A percentile compares a stretch with the other conserved stretches of the same genome.
These are phyloP conservation scores for Collybia sp. DNA, from an alignment of 768 basidiomycete species.

Conservation along the genomic window DNA sequence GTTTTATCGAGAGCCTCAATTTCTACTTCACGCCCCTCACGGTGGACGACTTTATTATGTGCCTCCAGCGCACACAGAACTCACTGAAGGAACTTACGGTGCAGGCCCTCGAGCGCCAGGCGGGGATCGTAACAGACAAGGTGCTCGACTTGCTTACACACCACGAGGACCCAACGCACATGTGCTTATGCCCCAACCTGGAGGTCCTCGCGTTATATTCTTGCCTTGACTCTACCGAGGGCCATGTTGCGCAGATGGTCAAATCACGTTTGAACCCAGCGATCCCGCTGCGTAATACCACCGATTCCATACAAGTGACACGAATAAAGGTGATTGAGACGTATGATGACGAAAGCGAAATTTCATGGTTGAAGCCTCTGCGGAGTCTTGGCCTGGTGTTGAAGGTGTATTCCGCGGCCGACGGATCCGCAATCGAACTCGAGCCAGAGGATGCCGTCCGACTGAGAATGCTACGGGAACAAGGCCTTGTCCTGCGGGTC, in stretches of 20 bases:
- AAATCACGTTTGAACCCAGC: conserved; percentile 9
- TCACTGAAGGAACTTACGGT: conserved; percentile 17
- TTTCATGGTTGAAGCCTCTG: conserved; percentile 7
- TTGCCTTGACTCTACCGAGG: conserved; percentile 13
- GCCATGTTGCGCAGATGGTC: conserved; percentile 12
- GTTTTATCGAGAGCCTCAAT: conserved; percentile 16
- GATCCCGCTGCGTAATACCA: background rate
- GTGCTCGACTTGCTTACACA: conserved; percentile 13
- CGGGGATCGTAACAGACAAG: conserved; percentile 8
- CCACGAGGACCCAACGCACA: background rate
- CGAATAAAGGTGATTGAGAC: conserved; percentile 11
- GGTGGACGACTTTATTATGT: conserved; percentile 13
- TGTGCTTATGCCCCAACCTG: conserved; percentile 14
- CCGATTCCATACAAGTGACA: background rate
- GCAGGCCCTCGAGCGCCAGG: conserved; percentile 1
- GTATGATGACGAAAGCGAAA: conserved; percentile 9
- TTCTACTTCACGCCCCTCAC: conserved; percentile 12
- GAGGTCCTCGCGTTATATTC: conserved; percentile 15
- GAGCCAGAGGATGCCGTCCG: conserved; percentile 9
- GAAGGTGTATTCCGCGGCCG: conserved; percentile 10
- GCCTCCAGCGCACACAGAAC: conserved; percentile 12
- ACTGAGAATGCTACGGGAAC: conserved; percentile 7
- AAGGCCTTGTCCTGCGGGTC: conserved; percentile 11
- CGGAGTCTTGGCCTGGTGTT: conserved; percentile 12
- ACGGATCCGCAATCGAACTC: conserved; percentile 6